phyloP scores from a whole-genome alignment of 768 basidiomycete species.

The Termitomyces eurrhizus region DNA sequence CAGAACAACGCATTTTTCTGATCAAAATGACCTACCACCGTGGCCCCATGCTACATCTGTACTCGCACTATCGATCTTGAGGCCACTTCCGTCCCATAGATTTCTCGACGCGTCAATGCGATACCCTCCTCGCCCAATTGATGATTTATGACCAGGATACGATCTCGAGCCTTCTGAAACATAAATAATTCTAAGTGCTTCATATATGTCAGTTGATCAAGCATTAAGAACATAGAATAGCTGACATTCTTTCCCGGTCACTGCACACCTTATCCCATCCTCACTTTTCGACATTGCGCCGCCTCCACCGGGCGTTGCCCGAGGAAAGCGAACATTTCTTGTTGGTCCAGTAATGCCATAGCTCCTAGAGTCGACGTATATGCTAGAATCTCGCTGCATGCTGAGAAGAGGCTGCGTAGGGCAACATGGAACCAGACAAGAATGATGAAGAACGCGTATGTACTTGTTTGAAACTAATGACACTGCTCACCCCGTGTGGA shows the following conservation, averaged over 20 bases:
- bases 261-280: conserved; percentile 63
- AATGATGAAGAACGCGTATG: neutral
- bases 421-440: neutral
- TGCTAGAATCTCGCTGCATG: neutral
- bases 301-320: conserved; percentile 59
- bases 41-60: conserved; percentile 82
- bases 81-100: conserved; percentile 71
- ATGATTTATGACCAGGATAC: conserved; percentile 45
- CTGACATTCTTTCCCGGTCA: conserved; percentile 76
- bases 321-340: conserved; percentile 54
- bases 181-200: conserved; percentile 60
- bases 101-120: conserved; percentile 73
- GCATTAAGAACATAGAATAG: neutral
- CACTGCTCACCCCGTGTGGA: neutral
- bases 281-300: conserved; percentile 66
- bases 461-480: neutral
- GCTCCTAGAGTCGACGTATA: conserved; percentile 37
- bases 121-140: conserved; percentile 55
- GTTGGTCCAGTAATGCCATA: conserved; percentile 38
- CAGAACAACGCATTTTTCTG: neutral
- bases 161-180: conserved; percentile 45
- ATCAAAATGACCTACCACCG: conserved; percentile 42
- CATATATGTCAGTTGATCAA: conserved; percentile 1
- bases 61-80: conserved; percentile 74
- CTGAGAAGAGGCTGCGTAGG: conserved; percentile 6